Evolutionary conservation across 2,329 filamentous ascomycete genomes (phyloP), one percentile per base, ranked within the genome.

Genomic region (Hypoxylon sp.): DNA sequence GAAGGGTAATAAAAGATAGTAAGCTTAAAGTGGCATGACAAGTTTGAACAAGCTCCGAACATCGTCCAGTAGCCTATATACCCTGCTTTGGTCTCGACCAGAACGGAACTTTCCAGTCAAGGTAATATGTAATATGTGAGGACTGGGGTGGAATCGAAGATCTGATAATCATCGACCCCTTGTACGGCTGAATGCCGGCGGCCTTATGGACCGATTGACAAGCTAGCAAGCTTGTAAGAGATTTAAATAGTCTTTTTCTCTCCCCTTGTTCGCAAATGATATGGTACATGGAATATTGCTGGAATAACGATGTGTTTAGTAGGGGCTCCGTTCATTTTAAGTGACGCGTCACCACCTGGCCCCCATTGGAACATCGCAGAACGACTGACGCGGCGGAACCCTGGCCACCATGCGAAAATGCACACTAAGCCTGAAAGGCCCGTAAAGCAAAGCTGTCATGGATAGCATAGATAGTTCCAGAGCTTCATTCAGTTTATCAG

Each of bases 261-360:
- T 19, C 32, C 30, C 7, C 36, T 36, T 17, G 25, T n/a, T 34
- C 3, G 9, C 19, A 11, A 23, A 30, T 2, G 51, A 19, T n/a
- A 30, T 2, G 51, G 13, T n/a, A 45, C 19, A n/a, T 32, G 10
- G 38, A 30, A 56, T 34, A 5, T 17, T 46, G 14, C 10, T 36
- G 19, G 9, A 28, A 5, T 41, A 59, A 19, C 10, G 45, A 50
- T 23, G 14, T 32, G 41, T 14, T 62, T 49, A 30, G 28, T n/a
- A 38, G 32, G 13, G 34, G 32, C 21, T 11, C n/a, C n/a, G 19
- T 34, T 58, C 51, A 41, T 38, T 53, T 36, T 28, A 49, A 19
- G 28, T 56, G 53, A 64, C 53, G 61, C 53, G 61, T 64, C 61
- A 64, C 55, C 53, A 49, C 32, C 28, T 36, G 32, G 34, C 19